A percentile compares a stretch with the other conserved stretches of the same genome.
phyloP scores from a whole-genome alignment of 2,329 filamentous ascomycete genomes.

The Dothideomycetes sp. region DNA sequence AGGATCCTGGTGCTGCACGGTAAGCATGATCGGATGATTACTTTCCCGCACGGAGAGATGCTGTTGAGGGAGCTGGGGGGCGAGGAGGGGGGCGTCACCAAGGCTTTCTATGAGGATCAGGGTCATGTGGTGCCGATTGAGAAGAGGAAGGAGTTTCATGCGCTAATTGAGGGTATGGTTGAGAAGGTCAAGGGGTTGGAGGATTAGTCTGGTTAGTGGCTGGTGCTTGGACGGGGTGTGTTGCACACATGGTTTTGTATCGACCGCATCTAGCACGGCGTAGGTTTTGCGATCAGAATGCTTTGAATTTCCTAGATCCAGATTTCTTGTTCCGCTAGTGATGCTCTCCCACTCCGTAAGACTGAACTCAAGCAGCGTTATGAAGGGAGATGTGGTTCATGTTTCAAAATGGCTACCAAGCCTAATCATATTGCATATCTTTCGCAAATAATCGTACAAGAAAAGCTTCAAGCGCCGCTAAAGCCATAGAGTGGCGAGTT shows the following conservation, averaged over 20 bases:
- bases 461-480: too few relatives aligned
- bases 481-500: not conserved
- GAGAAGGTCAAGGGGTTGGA: conserved; percentile 41
- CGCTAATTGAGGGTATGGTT: conserved; percentile 47
- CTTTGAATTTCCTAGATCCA: too few relatives aligned
- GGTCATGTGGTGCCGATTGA: conserved; percentile 70
- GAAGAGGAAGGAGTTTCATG: conserved; percentile 57
- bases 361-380: too few relatives aligned
- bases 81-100: conserved; percentile 38
- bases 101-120: conserved; percentile 54
- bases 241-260: conserved; percentile 1
- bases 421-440: too few relatives aligned
- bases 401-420: too few relatives aligned
- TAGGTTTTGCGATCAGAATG: too few relatives aligned
- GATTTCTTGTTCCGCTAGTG: too few relatives aligned
- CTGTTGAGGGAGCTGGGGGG: conserved; percentile 58
- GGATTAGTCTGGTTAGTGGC: conserved; percentile 1
- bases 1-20: conserved; percentile 73
- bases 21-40: conserved; percentile 66
- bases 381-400: too few relatives aligned
- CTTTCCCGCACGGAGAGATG: conserved; percentile 55
- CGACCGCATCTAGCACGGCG: not conserved
- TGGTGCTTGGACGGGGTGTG: not conserved
- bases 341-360: too few relatives aligned
- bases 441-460: too few relatives aligned